Evolutionary conservation across 2,329 filamentous ascomycete genomes (phyloP).

Genomic region (Chalaropsis thielavioides): DNA sequence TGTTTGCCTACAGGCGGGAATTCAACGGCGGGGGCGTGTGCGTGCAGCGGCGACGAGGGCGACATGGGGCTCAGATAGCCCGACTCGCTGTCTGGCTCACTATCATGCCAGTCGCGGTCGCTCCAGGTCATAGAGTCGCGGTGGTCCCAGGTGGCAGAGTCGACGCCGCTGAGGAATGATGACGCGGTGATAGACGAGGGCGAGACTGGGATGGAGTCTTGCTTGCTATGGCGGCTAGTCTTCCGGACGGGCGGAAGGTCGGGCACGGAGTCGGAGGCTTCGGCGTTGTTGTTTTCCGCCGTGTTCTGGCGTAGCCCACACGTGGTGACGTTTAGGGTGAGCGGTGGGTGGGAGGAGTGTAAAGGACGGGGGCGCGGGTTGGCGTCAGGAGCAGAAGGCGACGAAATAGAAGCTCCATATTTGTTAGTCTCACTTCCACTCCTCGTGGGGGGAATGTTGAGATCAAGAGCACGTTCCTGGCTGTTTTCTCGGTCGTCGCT

Average conservation of each 20-base stretch:
- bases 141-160: constrained; percentile 21
- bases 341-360: constrained; percentile 22
- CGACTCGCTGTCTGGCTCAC: constrained; percentile 31
- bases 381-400: neutral
- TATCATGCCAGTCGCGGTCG: constrained; percentile 49
- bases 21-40: neutral
- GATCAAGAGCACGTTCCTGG: constrained; percentile 53
- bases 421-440: constrained; percentile 51
- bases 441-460: constrained; percentile 39
- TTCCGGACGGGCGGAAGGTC: constrained; percentile 20
- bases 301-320: neutral
- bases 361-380: neutral
- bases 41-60: constrained; percentile 2
- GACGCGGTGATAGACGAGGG: constrained; percentile 1
- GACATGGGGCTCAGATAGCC: constrained; percentile 18
- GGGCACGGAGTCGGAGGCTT: constrained; percentile 20
- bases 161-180: constrained; percentile 1
- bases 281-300: neutral
- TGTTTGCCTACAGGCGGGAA: neutral
- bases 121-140: constrained; percentile 50
- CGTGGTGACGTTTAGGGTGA: neutral
- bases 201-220: constrained; percentile 1
- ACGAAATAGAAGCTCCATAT: neutral
- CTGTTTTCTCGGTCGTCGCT: constrained; percentile 52
- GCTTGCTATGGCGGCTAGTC: neutral